phyloP scores from a whole-genome alignment of 306 rosid species.

The Rosa rugosa region DNA sequence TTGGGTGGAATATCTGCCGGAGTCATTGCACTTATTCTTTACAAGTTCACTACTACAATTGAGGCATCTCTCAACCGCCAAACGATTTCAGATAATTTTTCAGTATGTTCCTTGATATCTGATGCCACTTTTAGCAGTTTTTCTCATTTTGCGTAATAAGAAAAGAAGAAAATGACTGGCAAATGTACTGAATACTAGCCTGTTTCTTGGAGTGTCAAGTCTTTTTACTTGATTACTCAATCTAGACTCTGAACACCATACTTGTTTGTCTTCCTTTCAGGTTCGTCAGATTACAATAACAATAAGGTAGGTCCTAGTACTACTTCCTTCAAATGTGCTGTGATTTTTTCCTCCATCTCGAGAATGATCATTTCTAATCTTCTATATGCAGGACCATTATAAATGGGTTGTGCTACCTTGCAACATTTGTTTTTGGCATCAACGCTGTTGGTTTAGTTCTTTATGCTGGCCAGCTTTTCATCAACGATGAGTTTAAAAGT shows the following conservation, averaged over 20 bases:
- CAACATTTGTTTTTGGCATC: conserved; percentile 83
- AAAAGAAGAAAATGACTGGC: neutral
- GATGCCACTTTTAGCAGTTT: neutral
- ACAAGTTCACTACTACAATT: conserved; percentile 76
- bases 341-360: conserved; percentile 8
- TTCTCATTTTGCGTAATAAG: neutral
- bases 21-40: conserved; percentile 71
- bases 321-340: conserved; percentile 1
- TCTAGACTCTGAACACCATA: conserved; percentile 21
- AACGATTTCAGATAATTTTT: conserved; percentile 71
- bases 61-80: conserved; percentile 83
- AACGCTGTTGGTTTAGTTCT: conserved; percentile 79
- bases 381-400: conserved; percentile 68
- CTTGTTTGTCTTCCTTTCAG: conserved; percentile 47
- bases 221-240: neutral
- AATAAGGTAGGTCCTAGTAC: conserved; percentile 54
- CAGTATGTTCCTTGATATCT: conserved; percentile 50
- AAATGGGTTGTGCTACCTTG: conserved; percentile 89
- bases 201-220: neutral
- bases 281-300: conserved; percentile 90
- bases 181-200: neutral
- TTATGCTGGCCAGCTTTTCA: conserved; percentile 79
- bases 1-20: conserved; percentile 88
- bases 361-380: conserved; percentile 27
- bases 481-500: conserved; percentile 51